A percentile compares a stretch with the other conserved stretches of the same genome.
Conservation (phyloP, 1,284 basidiomycete genomes). For the Salmacisia buchloeana region DNA sequence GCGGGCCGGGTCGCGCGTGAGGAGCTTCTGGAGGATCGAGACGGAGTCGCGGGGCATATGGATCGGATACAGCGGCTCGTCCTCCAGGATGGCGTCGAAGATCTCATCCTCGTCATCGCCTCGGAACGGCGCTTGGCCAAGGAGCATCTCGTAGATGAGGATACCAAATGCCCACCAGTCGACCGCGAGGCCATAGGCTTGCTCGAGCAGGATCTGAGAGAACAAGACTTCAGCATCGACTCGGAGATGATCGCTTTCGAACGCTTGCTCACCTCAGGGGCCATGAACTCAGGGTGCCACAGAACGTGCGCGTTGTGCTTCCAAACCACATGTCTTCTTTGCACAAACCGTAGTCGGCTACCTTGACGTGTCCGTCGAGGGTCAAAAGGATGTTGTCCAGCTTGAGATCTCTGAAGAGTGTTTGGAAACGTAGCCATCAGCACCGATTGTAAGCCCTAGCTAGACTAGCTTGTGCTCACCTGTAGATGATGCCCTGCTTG, state of each 20-base stretch:
- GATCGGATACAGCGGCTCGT: constrained; percentile 96
- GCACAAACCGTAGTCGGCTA: constrained; percentile 97
- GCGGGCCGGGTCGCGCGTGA: constrained; percentile 85
- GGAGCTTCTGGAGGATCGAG: constrained; percentile 75
- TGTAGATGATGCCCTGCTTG: constrained; percentile 80
- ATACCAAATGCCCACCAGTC: constrained; percentile 99
- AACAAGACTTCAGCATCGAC: not conserved
- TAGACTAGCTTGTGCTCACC: constrained; percentile 1
- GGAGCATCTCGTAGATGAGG: constrained; percentile 95
- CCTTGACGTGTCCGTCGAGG: constrained; percentile 94
- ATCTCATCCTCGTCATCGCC: constrained; percentile 99
- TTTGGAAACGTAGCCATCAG: not conserved
- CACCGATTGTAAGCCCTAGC: not conserved
- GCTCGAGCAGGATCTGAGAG: constrained; percentile 83
- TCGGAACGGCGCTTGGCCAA: constrained; percentile 97
- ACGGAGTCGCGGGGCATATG: constrained; percentile 99
- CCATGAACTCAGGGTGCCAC: constrained; percentile 99
- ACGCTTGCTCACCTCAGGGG: constrained; percentile 85
- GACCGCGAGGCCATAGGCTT: constrained; percentile 94
- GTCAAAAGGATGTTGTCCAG: constrained; percentile 92
- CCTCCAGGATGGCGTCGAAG: constrained; percentile 97
- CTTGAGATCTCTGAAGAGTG: constrained; percentile 73
- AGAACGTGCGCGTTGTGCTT: constrained; percentile 96
- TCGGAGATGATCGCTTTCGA: not conserved
- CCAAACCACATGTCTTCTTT: constrained; percentile 99